Evolutionary conservation across 495 filamentous ascomycete species (phyloP).

Genomic region (Penicillium chermesinum): DNA sequence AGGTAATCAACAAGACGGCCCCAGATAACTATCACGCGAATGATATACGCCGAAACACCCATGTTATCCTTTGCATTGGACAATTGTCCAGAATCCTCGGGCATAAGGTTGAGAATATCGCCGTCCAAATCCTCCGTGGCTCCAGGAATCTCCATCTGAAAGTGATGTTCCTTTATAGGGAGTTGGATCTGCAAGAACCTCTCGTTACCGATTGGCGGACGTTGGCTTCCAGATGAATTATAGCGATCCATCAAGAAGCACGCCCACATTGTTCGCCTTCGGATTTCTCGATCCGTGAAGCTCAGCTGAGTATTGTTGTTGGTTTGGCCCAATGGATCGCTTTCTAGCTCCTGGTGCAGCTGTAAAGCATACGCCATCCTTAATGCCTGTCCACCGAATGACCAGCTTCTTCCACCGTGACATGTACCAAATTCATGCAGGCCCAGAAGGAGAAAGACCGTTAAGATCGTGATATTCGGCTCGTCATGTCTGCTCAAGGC

Average conservation of each 20-base stretch:
- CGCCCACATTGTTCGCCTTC: constrained; percentile 94
- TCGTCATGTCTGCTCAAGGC: constrained; percentile 82
- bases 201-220: constrained; percentile 88
- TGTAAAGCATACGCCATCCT: constrained; percentile 96
- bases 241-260: constrained; percentile 97
- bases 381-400: constrained; percentile 88
- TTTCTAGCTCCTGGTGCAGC: constrained; percentile 87
- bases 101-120: constrained; percentile 59
- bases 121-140: constrained; percentile 82
- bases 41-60: constrained; percentile 90
- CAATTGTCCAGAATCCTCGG: constrained; percentile 57
- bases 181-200: constrained; percentile 84
- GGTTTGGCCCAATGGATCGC: constrained; percentile 62
- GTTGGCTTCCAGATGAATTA: constrained; percentile 91
- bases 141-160: constrained; percentile 85
- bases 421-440: constrained; percentile 96
- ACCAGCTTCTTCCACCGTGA: constrained; percentile 93
- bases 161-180: constrained; percentile 84
- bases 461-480: constrained; percentile 92
- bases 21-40: constrained; percentile 82
- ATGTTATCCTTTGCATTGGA: constrained; percentile 75
- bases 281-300: constrained; percentile 87
- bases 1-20: constrained; percentile 84
- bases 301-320: constrained; percentile 66
- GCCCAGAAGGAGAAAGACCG: constrained; percentile 79